Conservation (phyloP, 768 basidiomycete species). For the Lentinula sp. region DNA sequence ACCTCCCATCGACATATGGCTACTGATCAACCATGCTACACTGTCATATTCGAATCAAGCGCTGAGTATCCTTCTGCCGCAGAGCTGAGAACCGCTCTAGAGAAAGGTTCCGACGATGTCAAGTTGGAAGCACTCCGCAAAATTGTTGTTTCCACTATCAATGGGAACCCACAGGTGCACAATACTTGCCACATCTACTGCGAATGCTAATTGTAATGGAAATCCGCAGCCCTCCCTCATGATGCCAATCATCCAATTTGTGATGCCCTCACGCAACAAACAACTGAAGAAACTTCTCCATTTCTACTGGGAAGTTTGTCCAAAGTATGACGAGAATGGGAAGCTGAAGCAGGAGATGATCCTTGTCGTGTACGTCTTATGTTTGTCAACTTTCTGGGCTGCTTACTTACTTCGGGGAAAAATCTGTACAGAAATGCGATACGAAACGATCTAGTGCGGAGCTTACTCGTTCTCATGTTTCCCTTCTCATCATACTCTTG, state of each 20-base stretch:
- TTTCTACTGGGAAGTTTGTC: constrained; percentile 97
- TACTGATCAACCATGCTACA: constrained; percentile 68
- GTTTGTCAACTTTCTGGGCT: background rate
- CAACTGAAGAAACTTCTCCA: constrained; percentile 94
- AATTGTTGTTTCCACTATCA: constrained; percentile 89
- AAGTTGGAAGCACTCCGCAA: constrained; percentile 93
- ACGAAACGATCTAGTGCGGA: constrained; percentile 83
- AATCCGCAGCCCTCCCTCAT: constrained; percentile 69
- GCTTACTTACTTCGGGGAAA: constrained; percentile 1
- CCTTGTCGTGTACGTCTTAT: constrained; percentile 71
- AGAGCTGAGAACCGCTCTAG: constrained; percentile 76
- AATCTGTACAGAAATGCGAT: constrained; percentile 74
- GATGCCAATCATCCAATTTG: constrained; percentile 99
- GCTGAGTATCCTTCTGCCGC: constrained; percentile 73
- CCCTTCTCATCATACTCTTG: constrained; percentile 8
- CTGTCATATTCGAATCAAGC: constrained; percentile 68
- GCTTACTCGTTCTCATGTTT: background rate
- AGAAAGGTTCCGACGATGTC: constrained; percentile 96
- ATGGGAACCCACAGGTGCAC: constrained; percentile 2
- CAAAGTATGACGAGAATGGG: constrained; percentile 93
- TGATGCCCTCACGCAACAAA: constrained; percentile 93
- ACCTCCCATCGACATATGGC: constrained; percentile 10
- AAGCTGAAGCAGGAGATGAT: constrained; percentile 99
- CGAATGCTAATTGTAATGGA: background rate
- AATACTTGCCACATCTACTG: background rate